Conservation (phyloP, 2,329 filamentous ascomycete species). For the Drechslerella coelobrocha region DNA sequence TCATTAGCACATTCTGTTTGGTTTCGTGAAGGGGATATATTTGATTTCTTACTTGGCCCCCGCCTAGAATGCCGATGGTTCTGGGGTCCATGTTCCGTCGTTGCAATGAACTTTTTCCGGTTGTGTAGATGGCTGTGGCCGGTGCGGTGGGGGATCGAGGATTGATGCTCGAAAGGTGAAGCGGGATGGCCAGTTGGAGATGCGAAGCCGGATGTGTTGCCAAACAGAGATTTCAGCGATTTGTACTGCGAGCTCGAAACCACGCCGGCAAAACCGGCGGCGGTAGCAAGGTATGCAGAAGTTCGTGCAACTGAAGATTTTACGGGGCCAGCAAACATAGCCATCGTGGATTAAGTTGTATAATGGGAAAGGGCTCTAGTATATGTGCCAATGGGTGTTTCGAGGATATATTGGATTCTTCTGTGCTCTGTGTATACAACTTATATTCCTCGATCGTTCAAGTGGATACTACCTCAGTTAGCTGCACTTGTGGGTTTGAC, state of each 20-base stretch:
- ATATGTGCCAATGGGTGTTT: too few relatives aligned
- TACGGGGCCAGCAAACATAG: conserved; percentile 26
- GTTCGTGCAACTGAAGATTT: conserved; percentile 35
- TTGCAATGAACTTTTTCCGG: conserved; percentile 43
- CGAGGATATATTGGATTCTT: too few relatives aligned
- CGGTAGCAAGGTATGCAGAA: conserved; percentile 35
- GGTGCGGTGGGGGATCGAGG: conserved; percentile 5
- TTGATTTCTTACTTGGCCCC: conserved; percentile 64
- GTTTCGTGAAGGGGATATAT: neutral
- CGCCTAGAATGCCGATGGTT: conserved; percentile 64
- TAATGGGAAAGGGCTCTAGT: neutral
- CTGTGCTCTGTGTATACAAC: too few relatives aligned
- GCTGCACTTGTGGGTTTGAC: too few relatives aligned
- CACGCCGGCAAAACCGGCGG: conserved; percentile 32
- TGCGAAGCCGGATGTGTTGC: conserved; percentile 29
- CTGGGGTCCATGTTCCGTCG: conserved; percentile 53
- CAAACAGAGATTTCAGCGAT: conserved; percentile 45
- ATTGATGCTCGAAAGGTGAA: conserved; percentile 37
- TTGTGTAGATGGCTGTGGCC: conserved; percentile 20
- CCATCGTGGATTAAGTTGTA: conserved; percentile 11
- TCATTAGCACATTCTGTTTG: conserved; percentile 13
- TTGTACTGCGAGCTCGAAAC: conserved; percentile 47
- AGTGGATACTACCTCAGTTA: too few relatives aligned
- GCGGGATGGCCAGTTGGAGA: conserved; percentile 9
- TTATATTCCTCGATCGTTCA: too few relatives aligned